phyloP scores from a whole-genome alignment of 495 filamentous ascomycete species.

The Chlorociboria aeruginascens region DNA sequence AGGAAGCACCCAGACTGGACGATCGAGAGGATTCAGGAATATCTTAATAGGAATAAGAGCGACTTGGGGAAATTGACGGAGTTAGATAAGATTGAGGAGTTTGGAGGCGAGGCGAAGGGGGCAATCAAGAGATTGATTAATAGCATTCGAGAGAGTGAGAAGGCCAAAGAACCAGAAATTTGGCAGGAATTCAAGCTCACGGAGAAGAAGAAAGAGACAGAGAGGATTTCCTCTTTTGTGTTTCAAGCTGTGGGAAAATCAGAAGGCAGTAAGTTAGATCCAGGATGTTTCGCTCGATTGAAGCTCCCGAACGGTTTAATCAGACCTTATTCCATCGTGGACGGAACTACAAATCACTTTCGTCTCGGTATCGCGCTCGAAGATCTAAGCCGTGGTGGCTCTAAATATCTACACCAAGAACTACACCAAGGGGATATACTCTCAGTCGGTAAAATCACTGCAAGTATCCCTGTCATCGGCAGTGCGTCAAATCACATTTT shows the following conservation, averaged over 20 bases:
- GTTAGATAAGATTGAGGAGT: conserved; percentile 30
- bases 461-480: conserved; percentile 18
- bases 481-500: conserved; percentile 36
- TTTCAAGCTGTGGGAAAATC: conserved; percentile 17
- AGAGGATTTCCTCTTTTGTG: conserved; percentile 28
- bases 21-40: conserved; percentile 42
- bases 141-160: conserved; percentile 14
- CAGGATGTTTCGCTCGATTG: conserved; percentile 32
- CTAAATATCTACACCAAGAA: conserved; percentile 29
- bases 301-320: conserved; percentile 28
- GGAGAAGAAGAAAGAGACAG: conserved; percentile 30
- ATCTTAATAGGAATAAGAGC: conserved; percentile 33
- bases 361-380: conserved; percentile 35
- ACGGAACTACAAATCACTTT: conserved; percentile 28
- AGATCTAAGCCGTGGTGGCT: conserved; percentile 32
- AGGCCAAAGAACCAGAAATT: conserved; percentile 13
- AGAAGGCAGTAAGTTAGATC: conserved; percentile 11
- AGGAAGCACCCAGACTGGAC: conserved; percentile 38
- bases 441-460: conserved; percentile 30
- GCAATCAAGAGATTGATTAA: conserved; percentile 29
- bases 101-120: conserved; percentile 34
- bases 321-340: conserved; percentile 33
- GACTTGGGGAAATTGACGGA: conserved; percentile 33
- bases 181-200: conserved; percentile 34
- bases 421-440: conserved; percentile 32